Evolutionary conservation across 352 stramenopile species (phyloP).

Genomic region (Phytophthora parvispora): DNA sequence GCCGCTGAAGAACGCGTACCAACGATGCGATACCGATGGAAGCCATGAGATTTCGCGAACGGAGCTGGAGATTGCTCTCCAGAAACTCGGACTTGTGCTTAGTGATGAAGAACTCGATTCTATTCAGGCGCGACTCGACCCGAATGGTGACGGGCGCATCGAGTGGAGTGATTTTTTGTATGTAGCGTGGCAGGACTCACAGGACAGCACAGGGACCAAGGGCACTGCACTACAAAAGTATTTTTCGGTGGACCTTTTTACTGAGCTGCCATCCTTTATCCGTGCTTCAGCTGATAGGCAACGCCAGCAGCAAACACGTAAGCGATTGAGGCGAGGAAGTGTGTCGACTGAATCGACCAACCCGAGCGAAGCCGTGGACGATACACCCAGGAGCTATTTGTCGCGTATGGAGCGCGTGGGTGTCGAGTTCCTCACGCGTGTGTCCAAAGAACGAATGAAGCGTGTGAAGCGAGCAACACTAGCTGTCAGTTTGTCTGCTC

Average conservation of each 20-base stretch:
- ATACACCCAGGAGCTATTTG: slow-evolving; percentile 12
- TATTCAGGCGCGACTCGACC: slow-evolving; percentile 46
- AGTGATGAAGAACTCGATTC: slow-evolving; percentile 39
- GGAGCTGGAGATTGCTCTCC: slow-evolving; percentile 65
- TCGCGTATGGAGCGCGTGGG: slow-evolving; percentile 55
- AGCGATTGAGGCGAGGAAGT: slow-evolving; percentile 3
- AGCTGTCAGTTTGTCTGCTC: slow-evolving; percentile 14
- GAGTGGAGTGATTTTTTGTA: slow-evolving; percentile 66
- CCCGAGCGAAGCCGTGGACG: background rate
- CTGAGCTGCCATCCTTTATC: slow-evolving; percentile 52
- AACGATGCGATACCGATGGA: slow-evolving; percentile 51
- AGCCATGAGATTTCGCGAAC: slow-evolving; percentile 37
- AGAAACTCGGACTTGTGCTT: slow-evolving; percentile 56
- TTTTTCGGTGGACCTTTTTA: slow-evolving; percentile 57
- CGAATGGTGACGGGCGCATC: slow-evolving; percentile 42
- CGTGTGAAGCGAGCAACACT: slow-evolving; percentile 14
- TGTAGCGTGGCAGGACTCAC: slow-evolving; percentile 41
- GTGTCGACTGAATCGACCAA: background rate
- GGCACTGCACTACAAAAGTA: slow-evolving; percentile 27
- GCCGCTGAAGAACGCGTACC: slow-evolving; percentile 56
- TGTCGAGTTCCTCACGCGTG: slow-evolving; percentile 46
- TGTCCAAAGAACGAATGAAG: slow-evolving; percentile 47
- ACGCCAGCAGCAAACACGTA: slow-evolving; percentile 7
- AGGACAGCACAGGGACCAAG: background rate
- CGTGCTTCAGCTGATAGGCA: slow-evolving; percentile 13